phyloP scores from a whole-genome alignment of 306 rosid species.

The Dicorynia guianensis region DNA sequence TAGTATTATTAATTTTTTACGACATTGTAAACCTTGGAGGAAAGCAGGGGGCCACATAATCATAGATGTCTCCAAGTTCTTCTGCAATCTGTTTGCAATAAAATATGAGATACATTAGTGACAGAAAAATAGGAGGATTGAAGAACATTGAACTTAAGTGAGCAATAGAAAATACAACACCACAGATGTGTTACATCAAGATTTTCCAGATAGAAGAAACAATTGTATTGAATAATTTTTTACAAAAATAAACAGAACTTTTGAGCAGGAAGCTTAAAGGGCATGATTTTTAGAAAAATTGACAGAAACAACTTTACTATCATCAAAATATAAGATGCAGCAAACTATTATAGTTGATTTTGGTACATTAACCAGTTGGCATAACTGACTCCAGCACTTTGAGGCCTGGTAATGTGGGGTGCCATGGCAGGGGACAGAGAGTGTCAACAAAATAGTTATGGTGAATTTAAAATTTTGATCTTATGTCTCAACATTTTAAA shows the following conservation, averaged over 20 bases:
- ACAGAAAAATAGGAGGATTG: constrained; percentile 17
- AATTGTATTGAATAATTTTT: background rate
- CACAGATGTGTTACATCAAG: background rate
- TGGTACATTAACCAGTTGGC: constrained; percentile 12
- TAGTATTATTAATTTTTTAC: constrained; percentile 36
- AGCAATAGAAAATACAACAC: background rate
- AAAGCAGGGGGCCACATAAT: constrained; percentile 93
- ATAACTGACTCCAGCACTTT: constrained; percentile 6
- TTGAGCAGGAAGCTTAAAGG: background rate
- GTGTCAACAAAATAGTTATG: background rate
- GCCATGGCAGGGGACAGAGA: background rate
- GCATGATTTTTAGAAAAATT: constrained; percentile 23
- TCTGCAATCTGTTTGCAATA: constrained; percentile 76
- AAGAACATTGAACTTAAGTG: background rate
- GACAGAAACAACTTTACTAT: constrained; percentile 8
- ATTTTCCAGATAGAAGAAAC: constrained; percentile 2
- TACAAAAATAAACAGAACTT: constrained; percentile 10
- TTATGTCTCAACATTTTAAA: background rate
- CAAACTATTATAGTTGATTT: constrained; percentile 23
- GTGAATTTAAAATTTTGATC: background rate
- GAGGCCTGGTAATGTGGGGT: background rate
- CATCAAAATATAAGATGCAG: constrained; percentile 7
- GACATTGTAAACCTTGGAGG: constrained; percentile 82
- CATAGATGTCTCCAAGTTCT: constrained; percentile 95
- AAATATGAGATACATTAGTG: constrained; percentile 41